phyloP scores from a whole-genome alignment of 352 stramenopile species.

The Pythium utonaiense region DNA sequence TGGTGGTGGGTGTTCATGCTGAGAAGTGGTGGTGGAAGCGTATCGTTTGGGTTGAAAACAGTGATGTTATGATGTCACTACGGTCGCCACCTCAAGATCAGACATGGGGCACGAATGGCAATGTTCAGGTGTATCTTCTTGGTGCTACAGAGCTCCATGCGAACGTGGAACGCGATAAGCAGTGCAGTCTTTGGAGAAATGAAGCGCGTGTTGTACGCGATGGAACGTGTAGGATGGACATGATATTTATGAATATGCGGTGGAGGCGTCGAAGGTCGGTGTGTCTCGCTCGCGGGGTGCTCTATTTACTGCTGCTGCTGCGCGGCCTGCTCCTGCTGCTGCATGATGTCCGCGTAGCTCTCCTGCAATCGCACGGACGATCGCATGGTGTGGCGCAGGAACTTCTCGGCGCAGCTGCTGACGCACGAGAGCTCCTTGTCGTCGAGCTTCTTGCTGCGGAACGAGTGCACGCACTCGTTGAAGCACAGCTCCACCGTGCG shows the following conservation, averaged over 20 bases:
- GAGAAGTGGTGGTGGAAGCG: no score
- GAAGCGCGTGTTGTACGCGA: background rate
- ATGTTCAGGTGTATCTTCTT: no score
- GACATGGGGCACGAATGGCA: no score
- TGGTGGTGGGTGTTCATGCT: no score
- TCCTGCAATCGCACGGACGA: conserved; percentile 87
- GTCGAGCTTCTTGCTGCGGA: conserved; percentile 90
- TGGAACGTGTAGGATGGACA: background rate
- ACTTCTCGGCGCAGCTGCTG: conserved; percentile 89
- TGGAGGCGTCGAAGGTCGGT: background rate
- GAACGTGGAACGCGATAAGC: no score
- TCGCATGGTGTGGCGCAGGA: conserved; percentile 89
- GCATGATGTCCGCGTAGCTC: conserved; percentile 85
- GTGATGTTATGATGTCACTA: no score
- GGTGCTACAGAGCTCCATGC: no score
- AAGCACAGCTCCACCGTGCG: conserved; percentile 89
- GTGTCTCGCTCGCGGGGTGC: background rate
- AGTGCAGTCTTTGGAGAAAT: background rate
- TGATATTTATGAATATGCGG: conserved; percentile 20
- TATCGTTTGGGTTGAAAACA: no score
- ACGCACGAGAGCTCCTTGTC: conserved; percentile 88
- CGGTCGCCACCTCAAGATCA: no score
- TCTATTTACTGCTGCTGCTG: conserved; percentile 39
- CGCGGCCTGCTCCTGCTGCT: conserved; percentile 72
- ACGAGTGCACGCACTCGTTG: conserved; percentile 86